Evolutionary conservation across 2,329 filamentous ascomycete species (phyloP).

Genomic region (Talaromyces pinophilus): DNA sequence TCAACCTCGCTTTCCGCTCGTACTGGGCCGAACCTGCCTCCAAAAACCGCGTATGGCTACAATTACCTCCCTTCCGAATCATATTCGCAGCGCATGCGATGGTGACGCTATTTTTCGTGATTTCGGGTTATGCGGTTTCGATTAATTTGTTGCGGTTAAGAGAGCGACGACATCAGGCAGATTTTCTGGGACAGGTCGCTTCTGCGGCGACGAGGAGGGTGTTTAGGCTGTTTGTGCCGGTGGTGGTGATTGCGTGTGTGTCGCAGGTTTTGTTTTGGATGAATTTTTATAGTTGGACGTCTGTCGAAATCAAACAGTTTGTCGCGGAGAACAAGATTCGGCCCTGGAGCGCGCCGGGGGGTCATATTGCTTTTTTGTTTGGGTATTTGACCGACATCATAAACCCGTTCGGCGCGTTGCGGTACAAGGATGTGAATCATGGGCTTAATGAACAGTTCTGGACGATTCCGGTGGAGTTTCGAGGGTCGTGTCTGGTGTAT

Average conservation of each 20-base stretch:
- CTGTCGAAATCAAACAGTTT: slow-evolving; percentile 1
- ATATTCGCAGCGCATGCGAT: slow-evolving; percentile 40
- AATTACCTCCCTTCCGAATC: slow-evolving; percentile 44
- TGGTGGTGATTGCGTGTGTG: slow-evolving; percentile 28
- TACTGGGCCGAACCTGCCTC: slow-evolving; percentile 30
- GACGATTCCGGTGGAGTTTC: slow-evolving; percentile 33
- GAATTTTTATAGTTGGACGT: slow-evolving; percentile 24
- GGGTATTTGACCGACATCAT: slow-evolving; percentile 12
- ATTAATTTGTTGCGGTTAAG: slow-evolving; percentile 51
- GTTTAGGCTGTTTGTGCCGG: slow-evolving; percentile 37
- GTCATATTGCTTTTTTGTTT: slow-evolving; percentile 9
- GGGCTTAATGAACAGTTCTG: slow-evolving; percentile 30
- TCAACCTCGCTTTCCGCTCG: slow-evolving; percentile 29
- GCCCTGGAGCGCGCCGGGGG: slow-evolving; percentile 13
- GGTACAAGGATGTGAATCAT: not conserved
- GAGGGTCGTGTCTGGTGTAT: slow-evolving; percentile 30
- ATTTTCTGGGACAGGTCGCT: slow-evolving; percentile 12
- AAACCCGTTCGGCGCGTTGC: slow-evolving; percentile 9
- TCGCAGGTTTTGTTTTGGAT: slow-evolving; percentile 28
- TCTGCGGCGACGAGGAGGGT: slow-evolving; percentile 33
- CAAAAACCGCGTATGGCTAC: slow-evolving; percentile 28
- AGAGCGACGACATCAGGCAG: not conserved
- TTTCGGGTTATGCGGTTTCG: slow-evolving; percentile 60
- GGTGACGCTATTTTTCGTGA: slow-evolving; percentile 59
- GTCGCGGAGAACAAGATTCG: not conserved